phyloP scores from a whole-genome alignment of 2,329 filamentous ascomycete genomes.

The Diplodia scrobiculata region DNA sequence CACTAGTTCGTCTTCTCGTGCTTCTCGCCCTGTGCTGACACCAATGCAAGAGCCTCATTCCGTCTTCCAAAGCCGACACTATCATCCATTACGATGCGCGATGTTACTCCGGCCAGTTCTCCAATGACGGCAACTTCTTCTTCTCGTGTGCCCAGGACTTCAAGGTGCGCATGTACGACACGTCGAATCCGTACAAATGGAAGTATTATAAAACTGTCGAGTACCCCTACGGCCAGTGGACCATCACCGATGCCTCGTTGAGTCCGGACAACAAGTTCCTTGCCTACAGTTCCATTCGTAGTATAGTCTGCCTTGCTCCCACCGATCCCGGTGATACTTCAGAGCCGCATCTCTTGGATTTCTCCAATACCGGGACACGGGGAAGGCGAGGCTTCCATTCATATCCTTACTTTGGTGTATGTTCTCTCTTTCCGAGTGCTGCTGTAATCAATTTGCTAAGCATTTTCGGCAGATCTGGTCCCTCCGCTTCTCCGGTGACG shows the following conservation, averaged over 20 bases:
- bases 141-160: slow-evolving; percentile 92
- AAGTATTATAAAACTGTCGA: slow-evolving; percentile 88
- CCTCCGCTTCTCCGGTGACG: slow-evolving; percentile 88
- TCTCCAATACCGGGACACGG: slow-evolving; percentile 56
- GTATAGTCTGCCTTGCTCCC: slow-evolving; percentile 78
- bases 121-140: slow-evolving; percentile 96
- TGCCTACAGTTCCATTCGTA: slow-evolving; percentile 87
- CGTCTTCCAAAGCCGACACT: slow-evolving; percentile 74
- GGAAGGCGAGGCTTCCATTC: slow-evolving; percentile 43
- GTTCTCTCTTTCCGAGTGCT: slow-evolving; percentile 62
- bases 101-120: slow-evolving; percentile 95
- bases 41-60: slow-evolving; percentile 67
- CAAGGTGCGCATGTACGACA: slow-evolving; percentile 95
- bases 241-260: slow-evolving; percentile 87
- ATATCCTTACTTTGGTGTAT: slow-evolving; percentile 50
- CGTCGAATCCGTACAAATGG: slow-evolving; percentile 93
- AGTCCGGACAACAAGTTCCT: slow-evolving; percentile 90
- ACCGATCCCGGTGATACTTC: slow-evolving; percentile 82
- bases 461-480: slow-evolving; percentile 69
- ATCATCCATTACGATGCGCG: slow-evolving; percentile 84
- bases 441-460: slow-evolving; percentile 14
- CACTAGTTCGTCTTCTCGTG: background rate
- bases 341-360: slow-evolving; percentile 77
- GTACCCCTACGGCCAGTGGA: slow-evolving; percentile 91
- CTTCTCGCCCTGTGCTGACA: background rate